These are phyloP conservation scores for Pythium insidiosum DNA, from an alignment of 352 stramenopile species.

Conservation along the genomic window DNA sequence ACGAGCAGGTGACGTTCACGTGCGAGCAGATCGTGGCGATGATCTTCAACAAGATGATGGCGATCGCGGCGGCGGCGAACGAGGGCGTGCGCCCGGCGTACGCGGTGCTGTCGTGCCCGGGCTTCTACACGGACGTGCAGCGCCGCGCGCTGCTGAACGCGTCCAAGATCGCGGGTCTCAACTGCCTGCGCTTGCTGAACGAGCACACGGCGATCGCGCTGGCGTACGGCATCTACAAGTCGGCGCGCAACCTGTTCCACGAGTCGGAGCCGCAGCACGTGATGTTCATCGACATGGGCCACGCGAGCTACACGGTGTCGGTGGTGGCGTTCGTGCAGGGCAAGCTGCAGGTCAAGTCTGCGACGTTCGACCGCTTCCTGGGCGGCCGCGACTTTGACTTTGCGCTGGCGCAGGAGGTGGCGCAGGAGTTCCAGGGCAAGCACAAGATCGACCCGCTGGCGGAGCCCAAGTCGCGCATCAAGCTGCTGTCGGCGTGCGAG, in stretches of 20 bases:
- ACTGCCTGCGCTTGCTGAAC: constrained; percentile 97
- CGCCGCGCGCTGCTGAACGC: constrained; percentile 92
- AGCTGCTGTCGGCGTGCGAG: constrained; percentile 96
- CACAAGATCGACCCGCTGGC: constrained; percentile 91
- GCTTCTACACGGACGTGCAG: constrained; percentile 98
- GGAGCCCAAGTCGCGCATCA: constrained; percentile 93
- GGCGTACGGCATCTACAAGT: constrained; percentile 95
- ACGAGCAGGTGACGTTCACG: constrained; percentile 85
- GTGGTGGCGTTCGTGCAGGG: constrained; percentile 93
- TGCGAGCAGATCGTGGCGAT: constrained; percentile 96
- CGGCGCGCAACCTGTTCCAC: constrained; percentile 91
- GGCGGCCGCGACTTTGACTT: constrained; percentile 97
- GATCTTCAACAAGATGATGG: constrained; percentile 96
- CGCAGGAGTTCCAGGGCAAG: constrained; percentile 95
- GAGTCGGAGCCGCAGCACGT: constrained; percentile 92
- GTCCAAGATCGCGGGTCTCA: constrained; percentile 91
- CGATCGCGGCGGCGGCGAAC: constrained; percentile 91
- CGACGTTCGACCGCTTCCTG: constrained; percentile 92
- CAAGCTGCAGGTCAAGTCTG: constrained; percentile 93
- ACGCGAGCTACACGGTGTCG: constrained; percentile 89
- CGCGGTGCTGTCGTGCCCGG: constrained; percentile 93
- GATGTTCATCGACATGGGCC: constrained; percentile 99
- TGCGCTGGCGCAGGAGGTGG: constrained; percentile 91
- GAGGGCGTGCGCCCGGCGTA: constrained; percentile 84
- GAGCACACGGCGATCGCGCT: constrained; percentile 96